phyloP scores from a whole-genome alignment of 306 rosid genomes.

The Prunus campanulata region DNA sequence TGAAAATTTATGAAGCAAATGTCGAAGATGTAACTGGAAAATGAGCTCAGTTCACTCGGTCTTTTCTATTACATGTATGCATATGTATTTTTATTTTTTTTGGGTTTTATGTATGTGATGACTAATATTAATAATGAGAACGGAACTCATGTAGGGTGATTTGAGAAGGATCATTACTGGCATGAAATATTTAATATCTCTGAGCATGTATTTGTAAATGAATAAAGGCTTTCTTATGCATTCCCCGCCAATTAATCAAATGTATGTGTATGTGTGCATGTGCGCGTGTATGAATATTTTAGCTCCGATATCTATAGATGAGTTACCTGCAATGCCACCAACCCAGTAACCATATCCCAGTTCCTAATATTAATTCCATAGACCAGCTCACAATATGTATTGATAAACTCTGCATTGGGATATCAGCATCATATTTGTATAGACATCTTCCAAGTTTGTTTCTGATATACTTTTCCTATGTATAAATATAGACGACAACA shows the following conservation, averaged over 20 bases:
- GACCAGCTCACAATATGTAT: too few species aligned
- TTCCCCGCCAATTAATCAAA: background rate
- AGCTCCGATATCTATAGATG: background rate
- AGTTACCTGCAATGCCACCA: too few species aligned
- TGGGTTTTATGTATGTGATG: background rate
- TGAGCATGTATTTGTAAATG: background rate
- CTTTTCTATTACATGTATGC: background rate
- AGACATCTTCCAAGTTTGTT: too few species aligned
- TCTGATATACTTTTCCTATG: too few species aligned
- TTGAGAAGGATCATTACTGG: background rate
- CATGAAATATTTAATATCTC: background rate
- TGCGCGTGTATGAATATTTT: background rate
- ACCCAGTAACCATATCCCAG: too few species aligned
- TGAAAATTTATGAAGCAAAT: slow-evolving; percentile 39
- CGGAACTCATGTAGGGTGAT: background rate
- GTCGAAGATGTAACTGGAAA: background rate
- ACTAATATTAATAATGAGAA: background rate
- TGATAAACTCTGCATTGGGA: too few species aligned
- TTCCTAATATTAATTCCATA: too few species aligned
- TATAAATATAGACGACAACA: too few species aligned
- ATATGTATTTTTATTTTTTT: background rate
- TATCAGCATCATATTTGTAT: too few species aligned
- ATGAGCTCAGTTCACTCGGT: background rate
- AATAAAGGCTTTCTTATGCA: background rate
- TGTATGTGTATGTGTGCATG: background rate